phyloP scores from a whole-genome alignment of 352 stramenopile species.

The Globisporangium okanoganense region DNA sequence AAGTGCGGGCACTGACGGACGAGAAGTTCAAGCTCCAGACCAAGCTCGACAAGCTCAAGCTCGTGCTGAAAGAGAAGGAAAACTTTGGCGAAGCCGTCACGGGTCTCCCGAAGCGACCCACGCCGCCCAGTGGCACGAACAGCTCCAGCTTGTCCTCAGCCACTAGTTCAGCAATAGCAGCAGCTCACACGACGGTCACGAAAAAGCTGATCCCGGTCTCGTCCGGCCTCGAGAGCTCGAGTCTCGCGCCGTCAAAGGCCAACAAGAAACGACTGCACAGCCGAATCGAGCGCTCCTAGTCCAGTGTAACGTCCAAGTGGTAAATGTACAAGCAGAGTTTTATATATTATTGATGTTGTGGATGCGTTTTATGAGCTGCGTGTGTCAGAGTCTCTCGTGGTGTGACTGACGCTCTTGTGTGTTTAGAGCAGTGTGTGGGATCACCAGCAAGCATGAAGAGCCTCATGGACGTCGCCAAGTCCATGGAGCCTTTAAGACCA shows the following conservation, averaged over 20 bases:
- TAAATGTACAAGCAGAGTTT: constrained; percentile 11
- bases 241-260: constrained; percentile 21
- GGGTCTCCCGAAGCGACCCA: constrained; percentile 12
- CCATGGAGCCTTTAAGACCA: constrained; percentile 21
- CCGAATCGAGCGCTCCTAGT: constrained; percentile 14
- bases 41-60: constrained; percentile 40
- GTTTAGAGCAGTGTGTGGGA: background rate
- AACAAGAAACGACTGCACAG: constrained; percentile 36
- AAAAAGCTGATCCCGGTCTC: constrained; percentile 18
- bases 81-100: constrained; percentile 39
- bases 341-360: background rate
- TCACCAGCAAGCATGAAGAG: constrained; percentile 16
- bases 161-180: background rate
- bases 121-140: constrained; percentile 16
- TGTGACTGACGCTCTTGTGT: constrained; percentile 2
- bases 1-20: constrained; percentile 63
- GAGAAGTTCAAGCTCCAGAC: constrained; percentile 57
- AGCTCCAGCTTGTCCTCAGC: background rate
- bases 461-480: constrained; percentile 49
- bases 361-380: background rate
- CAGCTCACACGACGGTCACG: background rate
- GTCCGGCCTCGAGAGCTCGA: constrained; percentile 13
- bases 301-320: constrained; percentile 8
- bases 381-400: background rate
- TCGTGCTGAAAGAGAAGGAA: constrained; percentile 64